Evolutionary conservation across 2,329 filamentous ascomycete genomes (phyloP).

Genomic region (Orbilia ellipsospora): DNA sequence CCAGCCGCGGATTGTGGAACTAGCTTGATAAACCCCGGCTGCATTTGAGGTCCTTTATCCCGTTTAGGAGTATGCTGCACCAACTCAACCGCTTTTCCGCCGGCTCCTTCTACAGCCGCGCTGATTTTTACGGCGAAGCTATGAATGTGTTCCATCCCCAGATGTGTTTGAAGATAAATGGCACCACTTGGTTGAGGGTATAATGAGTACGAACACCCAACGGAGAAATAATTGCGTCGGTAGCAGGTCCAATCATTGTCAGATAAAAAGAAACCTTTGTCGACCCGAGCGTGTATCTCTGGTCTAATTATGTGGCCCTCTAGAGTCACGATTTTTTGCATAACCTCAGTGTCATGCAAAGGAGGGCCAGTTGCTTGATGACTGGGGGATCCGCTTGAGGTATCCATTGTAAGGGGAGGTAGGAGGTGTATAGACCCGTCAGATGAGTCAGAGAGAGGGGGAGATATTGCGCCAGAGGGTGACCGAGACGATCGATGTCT

Average conservation of each 20-base stretch:
- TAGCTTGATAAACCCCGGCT: slow-evolving; percentile 76
- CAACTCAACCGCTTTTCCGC: slow-evolving; percentile 80
- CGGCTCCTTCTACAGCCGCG: slow-evolving; percentile 80
- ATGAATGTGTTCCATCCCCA: slow-evolving; percentile 68
- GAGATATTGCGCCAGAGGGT: slow-evolving; percentile 48
- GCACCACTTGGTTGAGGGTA: slow-evolving; percentile 66
- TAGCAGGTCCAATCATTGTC: slow-evolving; percentile 94
- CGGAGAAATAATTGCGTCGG: slow-evolving; percentile 84
- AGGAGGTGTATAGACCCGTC: slow-evolving; percentile 52
- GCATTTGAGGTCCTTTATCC: slow-evolving; percentile 84
- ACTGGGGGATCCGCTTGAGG: slow-evolving; percentile 17
- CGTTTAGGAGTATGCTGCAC: slow-evolving; percentile 92
- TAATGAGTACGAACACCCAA: slow-evolving; percentile 80
- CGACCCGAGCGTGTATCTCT: slow-evolving; percentile 81
- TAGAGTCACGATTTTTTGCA: slow-evolving; percentile 72
- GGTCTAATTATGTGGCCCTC: slow-evolving; percentile 72
- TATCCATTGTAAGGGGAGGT: slow-evolving; percentile 55
- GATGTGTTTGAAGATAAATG: slow-evolving; percentile 54
- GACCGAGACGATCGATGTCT: slow-evolving; percentile 53
- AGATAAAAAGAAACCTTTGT: slow-evolving; percentile 86
- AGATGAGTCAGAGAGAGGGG: slow-evolving; percentile 48
- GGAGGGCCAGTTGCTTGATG: slow-evolving; percentile 67
- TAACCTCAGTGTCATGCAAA: slow-evolving; percentile 66
- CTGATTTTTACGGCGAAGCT: slow-evolving; percentile 78
- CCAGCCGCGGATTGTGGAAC: slow-evolving; percentile 70